Evolutionary conservation across 495 filamentous ascomycete species (phyloP).

Genomic region (Penicillium egyptiacum): DNA sequence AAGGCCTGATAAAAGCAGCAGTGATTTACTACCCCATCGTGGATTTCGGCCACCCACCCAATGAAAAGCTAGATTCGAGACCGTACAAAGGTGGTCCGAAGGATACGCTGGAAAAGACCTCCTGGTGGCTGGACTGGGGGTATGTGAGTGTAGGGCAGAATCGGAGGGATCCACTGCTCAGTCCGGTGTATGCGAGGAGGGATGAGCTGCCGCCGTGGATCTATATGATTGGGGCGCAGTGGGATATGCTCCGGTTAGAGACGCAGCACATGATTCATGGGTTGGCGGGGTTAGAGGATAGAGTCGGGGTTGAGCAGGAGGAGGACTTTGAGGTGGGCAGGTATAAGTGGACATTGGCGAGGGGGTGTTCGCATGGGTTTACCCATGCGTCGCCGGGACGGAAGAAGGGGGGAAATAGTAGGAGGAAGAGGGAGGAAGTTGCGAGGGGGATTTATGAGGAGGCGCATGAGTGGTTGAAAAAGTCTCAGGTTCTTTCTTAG

Average conservation of each 20-base stretch:
- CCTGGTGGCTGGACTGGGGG: conserved; percentile 32
- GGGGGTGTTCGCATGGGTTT: conserved; percentile 29
- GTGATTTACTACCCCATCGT: conserved; percentile 37
- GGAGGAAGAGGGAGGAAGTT: conserved; percentile 11
- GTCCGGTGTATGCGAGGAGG: conserved; percentile 30
- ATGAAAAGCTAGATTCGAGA: conserved; percentile 26
- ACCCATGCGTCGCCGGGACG: conserved; percentile 19
- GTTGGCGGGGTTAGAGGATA: conserved; percentile 26
- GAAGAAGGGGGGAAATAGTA: conserved; percentile 9
- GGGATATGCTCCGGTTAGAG: conserved; percentile 34
- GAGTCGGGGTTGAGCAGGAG: conserved; percentile 17
- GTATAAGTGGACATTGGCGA: conserved; percentile 35
- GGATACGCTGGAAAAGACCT: conserved; percentile 27
- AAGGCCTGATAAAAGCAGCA: conserved; percentile 30
- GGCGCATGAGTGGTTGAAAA: conserved; percentile 29
- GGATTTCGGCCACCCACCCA: conserved; percentile 30
- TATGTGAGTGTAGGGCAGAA: conserved; percentile 35
- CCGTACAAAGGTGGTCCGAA: conserved; percentile 27
- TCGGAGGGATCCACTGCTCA: conserved; percentile 36
- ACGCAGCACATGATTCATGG: conserved; percentile 36
- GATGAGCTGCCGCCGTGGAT: conserved; percentile 35
- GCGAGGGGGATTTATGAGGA: conserved; percentile 23
- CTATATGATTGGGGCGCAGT: conserved; percentile 32
- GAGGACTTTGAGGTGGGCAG: conserved; percentile 25
- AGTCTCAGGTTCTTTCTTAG: conserved; percentile 10